These are phyloP conservation scores for Dactylorhiza incarnata DNA, from an alignment of 106 monocot species.

Conservation along the genomic window DNA sequence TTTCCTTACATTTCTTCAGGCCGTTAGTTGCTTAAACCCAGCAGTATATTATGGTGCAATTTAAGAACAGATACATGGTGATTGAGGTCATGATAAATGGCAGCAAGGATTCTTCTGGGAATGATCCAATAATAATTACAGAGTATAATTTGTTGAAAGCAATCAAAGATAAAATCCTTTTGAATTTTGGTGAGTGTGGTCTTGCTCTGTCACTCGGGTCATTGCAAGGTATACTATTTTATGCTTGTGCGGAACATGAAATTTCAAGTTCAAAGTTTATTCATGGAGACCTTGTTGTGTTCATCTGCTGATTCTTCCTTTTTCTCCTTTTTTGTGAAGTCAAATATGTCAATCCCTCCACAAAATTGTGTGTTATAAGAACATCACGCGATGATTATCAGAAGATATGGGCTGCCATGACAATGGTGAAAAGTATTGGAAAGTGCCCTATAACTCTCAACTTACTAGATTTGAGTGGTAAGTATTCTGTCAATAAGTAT, in stretches of 20 bases:
- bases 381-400: conserved; percentile 62
- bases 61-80: conserved; percentile 88
- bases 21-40: no score
- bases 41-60: conserved; percentile 49
- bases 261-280: neutral
- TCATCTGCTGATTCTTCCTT: neutral
- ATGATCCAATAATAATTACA: conserved; percentile 53
- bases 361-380: conserved; percentile 70
- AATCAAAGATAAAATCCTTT: conserved; percentile 75
- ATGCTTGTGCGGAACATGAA: neutral
- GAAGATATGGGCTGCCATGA: conserved; percentile 84
- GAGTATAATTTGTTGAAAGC: conserved; percentile 50
- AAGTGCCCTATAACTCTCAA: conserved; percentile 53
- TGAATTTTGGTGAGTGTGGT: conserved; percentile 85
- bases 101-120: conserved; percentile 25
- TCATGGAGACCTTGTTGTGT: neutral
- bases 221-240: conserved; percentile 52
- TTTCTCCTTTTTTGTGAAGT: conserved; percentile 36
- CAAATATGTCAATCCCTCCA: conserved; percentile 70
- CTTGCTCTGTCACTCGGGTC: conserved; percentile 69
- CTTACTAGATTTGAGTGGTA: conserved; percentile 40
- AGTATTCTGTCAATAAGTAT: conserved; percentile 13
- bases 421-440: conserved; percentile 73
- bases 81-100: conserved; percentile 70
- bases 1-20: no score